phyloP scores from a whole-genome alignment of 257 asterid species.

The Plectranthus barbatus region DNA sequence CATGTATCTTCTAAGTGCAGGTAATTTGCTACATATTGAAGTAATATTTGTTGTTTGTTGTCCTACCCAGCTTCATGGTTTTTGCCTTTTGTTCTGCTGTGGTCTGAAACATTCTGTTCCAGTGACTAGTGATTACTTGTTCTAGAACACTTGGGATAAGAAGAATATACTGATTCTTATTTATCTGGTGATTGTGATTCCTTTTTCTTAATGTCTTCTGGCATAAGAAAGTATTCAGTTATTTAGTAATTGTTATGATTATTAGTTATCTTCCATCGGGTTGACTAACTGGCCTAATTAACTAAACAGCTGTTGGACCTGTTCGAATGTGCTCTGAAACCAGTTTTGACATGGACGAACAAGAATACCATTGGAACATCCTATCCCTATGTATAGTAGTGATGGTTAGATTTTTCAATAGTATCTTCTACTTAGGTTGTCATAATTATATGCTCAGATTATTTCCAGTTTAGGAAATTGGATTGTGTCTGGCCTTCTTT shows the following conservation, averaged over 20 bases:
- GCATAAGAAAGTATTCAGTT: slow-evolving; percentile 1
- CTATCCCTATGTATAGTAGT: too few species aligned
- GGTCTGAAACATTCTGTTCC: not conserved
- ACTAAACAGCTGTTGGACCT: not conserved
- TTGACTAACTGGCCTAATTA: not conserved
- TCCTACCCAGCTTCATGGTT: not conserved
- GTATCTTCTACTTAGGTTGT: too few species aligned
- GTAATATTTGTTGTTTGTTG: not conserved
- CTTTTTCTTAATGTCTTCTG: not conserved
- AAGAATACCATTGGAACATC: not conserved
- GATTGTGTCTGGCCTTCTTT: not conserved
- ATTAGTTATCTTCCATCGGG: not conserved
- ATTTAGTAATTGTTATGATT: not conserved
- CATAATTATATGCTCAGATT: not conserved
- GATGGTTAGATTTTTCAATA: not conserved
- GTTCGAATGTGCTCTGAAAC: not conserved
- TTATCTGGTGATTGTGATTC: not conserved
- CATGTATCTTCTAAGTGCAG: slow-evolving; percentile 96
- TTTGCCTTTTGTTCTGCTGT: not conserved
- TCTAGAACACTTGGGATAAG: not conserved
- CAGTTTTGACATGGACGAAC: not conserved
- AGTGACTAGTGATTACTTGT: not conserved
- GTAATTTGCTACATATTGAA: slow-evolving; percentile 29
- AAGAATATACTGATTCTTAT: not conserved
- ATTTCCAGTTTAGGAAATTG: not conserved